Percentiles rank a stretch among this genome's conserved stretches.
phyloP scores from a whole-genome alignment of 257 asterid genomes.

The Penstemon newberryi region DNA sequence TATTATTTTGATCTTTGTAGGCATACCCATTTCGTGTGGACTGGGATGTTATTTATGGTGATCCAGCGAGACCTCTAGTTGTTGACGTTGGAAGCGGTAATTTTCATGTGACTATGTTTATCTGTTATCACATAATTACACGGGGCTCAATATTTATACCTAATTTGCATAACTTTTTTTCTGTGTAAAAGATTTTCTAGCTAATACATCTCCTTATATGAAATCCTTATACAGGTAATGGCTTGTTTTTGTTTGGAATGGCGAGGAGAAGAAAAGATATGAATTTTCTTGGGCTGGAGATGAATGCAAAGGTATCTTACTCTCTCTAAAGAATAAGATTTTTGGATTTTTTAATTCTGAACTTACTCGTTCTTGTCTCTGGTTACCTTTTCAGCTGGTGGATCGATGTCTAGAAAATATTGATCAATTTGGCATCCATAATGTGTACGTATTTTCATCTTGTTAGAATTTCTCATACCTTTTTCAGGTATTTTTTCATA shows the following conservation, averaged over 20 bases:
- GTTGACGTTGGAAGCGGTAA: conserved; percentile 96
- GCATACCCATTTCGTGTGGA: conserved; percentile 69
- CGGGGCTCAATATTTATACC: conserved; percentile 7
- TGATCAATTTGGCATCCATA: conserved; percentile 46
- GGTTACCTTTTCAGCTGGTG: conserved; percentile 62
- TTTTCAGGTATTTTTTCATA: conserved; percentile 8
- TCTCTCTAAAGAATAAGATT: conserved; percentile 17
- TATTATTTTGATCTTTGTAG: conserved; percentile 47
- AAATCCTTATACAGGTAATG: conserved; percentile 64
- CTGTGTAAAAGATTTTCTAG: not conserved
- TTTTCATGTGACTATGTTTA: conserved; percentile 19
- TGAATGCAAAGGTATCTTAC: conserved; percentile 66
- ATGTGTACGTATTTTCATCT: conserved; percentile 51
- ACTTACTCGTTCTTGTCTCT: conserved; percentile 29
- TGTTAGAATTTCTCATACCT: conserved; percentile 6
- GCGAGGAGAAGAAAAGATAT: conserved; percentile 59
- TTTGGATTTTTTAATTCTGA: conserved; percentile 26
- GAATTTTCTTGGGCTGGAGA: conserved; percentile 92
- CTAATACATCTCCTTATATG: conserved; percentile 9
- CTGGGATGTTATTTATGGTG: conserved; percentile 60
- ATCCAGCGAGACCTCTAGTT: conserved; percentile 67
- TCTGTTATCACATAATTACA: not conserved
- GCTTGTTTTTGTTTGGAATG: conserved; percentile 80
- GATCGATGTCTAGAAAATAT: conserved; percentile 55
- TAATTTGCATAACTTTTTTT: not conserved